These are phyloP conservation scores for Raphanus raphanistrum DNA, from an alignment of 345 rosid species.

Conservation along the genomic window DNA sequence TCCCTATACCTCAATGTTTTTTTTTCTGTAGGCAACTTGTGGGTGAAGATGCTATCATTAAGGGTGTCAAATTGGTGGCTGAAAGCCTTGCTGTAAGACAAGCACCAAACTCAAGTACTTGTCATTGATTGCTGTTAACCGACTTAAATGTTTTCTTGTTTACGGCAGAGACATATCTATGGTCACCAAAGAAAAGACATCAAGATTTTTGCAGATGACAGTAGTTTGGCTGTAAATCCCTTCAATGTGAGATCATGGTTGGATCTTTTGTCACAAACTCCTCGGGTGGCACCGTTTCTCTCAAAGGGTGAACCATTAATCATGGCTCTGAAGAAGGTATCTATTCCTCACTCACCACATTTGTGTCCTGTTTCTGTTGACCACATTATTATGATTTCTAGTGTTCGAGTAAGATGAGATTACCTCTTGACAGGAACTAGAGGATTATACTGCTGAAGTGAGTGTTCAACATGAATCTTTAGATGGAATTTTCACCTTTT, in stretches of 20 bases:
- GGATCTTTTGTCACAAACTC: constrained; percentile 82
- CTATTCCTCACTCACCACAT: neutral
- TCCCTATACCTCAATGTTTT: neutral
- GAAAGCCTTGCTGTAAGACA: constrained; percentile 90
- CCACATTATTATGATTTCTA: neutral
- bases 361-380: neutral
- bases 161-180: constrained; percentile 77
- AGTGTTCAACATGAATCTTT: constrained; percentile 73
- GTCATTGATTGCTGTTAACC: neutral
- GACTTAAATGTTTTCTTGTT: constrained; percentile 1
- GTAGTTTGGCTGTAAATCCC: constrained; percentile 85
- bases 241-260: constrained; percentile 77
- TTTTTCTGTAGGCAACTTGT: constrained; percentile 60
- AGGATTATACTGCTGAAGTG: constrained; percentile 74
- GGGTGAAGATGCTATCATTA: constrained; percentile 62
- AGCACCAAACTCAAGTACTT: constrained; percentile 9
- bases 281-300: constrained; percentile 93
- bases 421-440: constrained; percentile 66
- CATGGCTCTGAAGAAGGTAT: constrained; percentile 67
- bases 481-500: constrained; percentile 88
- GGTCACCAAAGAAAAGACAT: constrained; percentile 77
- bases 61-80: constrained; percentile 79
- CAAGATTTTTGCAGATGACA: constrained; percentile 71
- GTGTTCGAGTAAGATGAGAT: constrained; percentile 19
- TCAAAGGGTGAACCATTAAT: constrained; percentile 85